Percentiles rank a stretch among this genome's conserved stretches.
Evolutionary conservation across 495 filamentous ascomycete genomes (phyloP).

Genomic region (Lasiosphaeria miniovina): DNA sequence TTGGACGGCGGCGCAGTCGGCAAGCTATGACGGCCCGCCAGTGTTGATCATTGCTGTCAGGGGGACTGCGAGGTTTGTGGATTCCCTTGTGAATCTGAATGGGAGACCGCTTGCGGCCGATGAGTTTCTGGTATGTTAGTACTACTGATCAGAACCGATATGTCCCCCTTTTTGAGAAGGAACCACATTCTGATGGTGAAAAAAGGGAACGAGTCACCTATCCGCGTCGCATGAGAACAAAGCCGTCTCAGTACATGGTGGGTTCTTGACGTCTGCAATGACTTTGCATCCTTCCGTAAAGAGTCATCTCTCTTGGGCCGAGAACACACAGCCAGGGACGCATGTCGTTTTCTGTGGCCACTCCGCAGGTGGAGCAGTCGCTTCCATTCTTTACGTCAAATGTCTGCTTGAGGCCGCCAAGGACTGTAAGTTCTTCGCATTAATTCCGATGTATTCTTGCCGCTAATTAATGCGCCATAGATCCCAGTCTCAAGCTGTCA

Average conservation of each 20-base stretch:
- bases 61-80: not conserved
- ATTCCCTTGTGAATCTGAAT: conserved; percentile 1
- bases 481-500: not conserved
- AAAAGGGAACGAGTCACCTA: not conserved
- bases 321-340: not conserved
- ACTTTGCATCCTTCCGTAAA: not conserved
- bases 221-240: not conserved
- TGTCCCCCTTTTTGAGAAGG: not conserved
- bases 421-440: not conserved
- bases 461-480: not conserved
- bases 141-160: too few relatives aligned
- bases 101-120: not conserved
- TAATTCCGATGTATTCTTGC: not conserved
- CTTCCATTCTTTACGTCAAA: conserved; percentile 1
- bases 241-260: not conserved
- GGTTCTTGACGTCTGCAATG: not conserved
- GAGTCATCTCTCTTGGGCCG: not conserved
- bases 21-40: not conserved
- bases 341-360: not conserved
- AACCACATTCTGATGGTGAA: not conserved
- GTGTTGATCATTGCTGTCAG: not conserved
- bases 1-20: not conserved
- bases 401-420: not conserved
- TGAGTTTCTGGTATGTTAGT: not conserved
- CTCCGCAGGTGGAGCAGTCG: not conserved